Conservation (phyloP, 2,329 filamentous ascomycete genomes). For the Ceratocystis cacaofunesta region DNA sequence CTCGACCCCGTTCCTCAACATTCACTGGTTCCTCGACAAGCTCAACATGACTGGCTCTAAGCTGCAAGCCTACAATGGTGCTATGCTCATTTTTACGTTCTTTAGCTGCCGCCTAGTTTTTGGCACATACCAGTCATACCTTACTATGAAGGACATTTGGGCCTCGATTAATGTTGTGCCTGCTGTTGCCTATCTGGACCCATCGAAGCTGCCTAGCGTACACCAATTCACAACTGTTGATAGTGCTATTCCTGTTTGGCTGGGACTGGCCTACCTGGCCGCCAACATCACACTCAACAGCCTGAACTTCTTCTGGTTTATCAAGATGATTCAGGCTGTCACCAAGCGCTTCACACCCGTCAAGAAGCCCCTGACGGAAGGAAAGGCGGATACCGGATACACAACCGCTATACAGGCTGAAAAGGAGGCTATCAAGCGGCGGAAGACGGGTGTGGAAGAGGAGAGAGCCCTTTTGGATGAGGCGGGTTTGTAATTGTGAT, state of each 20-base stretch:
- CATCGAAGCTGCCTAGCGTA: conserved; percentile 27
- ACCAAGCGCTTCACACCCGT: conserved; percentile 51
- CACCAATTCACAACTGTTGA: conserved; percentile 32
- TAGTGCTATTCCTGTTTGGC: conserved; percentile 50
- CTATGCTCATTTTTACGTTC: conserved; percentile 56
- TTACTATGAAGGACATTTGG: conserved; percentile 58
- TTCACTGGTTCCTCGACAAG: conserved; percentile 90
- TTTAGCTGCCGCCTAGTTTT: conserved; percentile 65
- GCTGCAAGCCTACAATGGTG: conserved; percentile 63
- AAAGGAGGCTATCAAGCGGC: conserved; percentile 9
- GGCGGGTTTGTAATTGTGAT: conserved; percentile 5
- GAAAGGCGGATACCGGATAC: neutral
- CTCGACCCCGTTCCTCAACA: conserved; percentile 69
- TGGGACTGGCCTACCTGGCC: conserved; percentile 50
- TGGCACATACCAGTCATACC: conserved; percentile 56
- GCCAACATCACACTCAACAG: conserved; percentile 59
- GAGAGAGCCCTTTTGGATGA: conserved; percentile 11
- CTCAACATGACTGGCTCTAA: conserved; percentile 61
- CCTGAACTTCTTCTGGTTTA: conserved; percentile 74
- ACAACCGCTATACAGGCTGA: conserved; percentile 13
- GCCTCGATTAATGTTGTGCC: conserved; percentile 19
- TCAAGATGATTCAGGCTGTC: conserved; percentile 71
- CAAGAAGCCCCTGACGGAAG: neutral
- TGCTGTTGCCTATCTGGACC: conserved; percentile 19
- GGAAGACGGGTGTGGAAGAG: conserved; percentile 11